A percentile compares a stretch with the other conserved stretches of the same genome.
Evolutionary conservation across 306 rosid species (phyloP).

Genomic region (Fagus crenata): DNA sequence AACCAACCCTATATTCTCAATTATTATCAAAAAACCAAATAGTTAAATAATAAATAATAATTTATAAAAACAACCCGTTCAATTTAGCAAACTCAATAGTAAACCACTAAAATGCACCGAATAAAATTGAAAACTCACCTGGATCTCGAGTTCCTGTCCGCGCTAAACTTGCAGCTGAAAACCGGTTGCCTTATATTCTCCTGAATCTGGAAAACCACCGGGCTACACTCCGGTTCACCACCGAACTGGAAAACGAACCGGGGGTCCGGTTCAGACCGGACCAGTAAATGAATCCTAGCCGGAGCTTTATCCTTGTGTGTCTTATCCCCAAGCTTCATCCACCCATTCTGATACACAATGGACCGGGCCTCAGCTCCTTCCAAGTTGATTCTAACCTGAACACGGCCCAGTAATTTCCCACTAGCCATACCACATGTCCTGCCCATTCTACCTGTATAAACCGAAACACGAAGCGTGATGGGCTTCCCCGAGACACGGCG

Average conservation of each 20-base stretch:
- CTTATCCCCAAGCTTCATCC: conserved; percentile 59
- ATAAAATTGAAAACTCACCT: conserved; percentile 38
- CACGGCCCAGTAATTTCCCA: conserved; percentile 72
- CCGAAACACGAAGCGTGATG: conserved; percentile 51
- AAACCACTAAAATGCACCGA: conserved; percentile 14
- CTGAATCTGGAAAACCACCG: conserved; percentile 85
- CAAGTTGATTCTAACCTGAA: conserved; percentile 40
- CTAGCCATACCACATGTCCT: conserved; percentile 53
- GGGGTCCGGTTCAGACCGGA: conserved; percentile 83
- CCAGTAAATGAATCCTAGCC: conserved; percentile 54
- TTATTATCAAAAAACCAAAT: not conserved
- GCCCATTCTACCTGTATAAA: conserved; percentile 70
- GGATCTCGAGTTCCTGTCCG: conserved; percentile 77
- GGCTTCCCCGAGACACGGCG: conserved; percentile 53
- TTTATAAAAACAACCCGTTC: not conserved
- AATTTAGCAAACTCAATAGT: not conserved
- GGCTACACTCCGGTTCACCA: conserved; percentile 96
- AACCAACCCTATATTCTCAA: not conserved
- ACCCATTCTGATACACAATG: conserved; percentile 57
- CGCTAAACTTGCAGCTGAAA: conserved; percentile 89
- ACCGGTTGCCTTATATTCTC: conserved; percentile 85
- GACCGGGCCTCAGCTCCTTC: conserved; percentile 30
- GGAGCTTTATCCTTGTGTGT: conserved; percentile 30
- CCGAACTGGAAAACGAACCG: conserved; percentile 87
- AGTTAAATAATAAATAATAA: not conserved